A percentile compares a stretch with the other conserved stretches of the same genome.
These are phyloP conservation scores for Phytophthora cactorum DNA, from an alignment of 352 stramenopile genomes.

Conservation along the genomic window DNA sequence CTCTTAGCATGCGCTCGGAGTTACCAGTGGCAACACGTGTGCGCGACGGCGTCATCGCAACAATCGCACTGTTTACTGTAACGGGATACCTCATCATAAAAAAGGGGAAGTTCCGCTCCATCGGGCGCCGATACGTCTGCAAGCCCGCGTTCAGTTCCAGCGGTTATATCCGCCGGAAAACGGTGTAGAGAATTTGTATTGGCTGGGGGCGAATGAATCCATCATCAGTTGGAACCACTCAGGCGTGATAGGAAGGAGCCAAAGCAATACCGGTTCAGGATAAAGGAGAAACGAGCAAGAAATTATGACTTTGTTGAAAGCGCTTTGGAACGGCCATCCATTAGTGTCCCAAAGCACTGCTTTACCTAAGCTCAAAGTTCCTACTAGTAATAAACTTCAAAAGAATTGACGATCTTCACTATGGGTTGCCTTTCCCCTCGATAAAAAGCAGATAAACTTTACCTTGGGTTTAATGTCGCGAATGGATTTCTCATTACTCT, in stretches of 20 bases:
- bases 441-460: too few relatives aligned
- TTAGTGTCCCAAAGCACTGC: too few relatives aligned
- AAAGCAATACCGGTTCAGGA: neutral
- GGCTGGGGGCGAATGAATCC: neutral
- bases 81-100: conserved; percentile 81
- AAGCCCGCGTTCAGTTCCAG: conserved; percentile 88
- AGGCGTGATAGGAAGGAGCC: too few relatives aligned
- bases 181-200: conserved; percentile 23
- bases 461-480: too few relatives aligned
- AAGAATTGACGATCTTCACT: too few relatives aligned
- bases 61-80: conserved; percentile 51
- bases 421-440: too few relatives aligned
- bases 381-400: too few relatives aligned
- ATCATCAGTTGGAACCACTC: neutral
- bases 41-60: conserved; percentile 66
- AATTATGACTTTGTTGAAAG: neutral
- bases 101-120: conserved; percentile 80
- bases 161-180: conserved; percentile 85
- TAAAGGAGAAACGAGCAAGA: conserved; percentile 17
- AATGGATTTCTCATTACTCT: too few relatives aligned
- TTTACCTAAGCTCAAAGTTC: too few relatives aligned
- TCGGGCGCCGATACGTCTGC: conserved; percentile 84
- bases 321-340: too few relatives aligned
- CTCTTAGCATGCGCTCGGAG: conserved; percentile 64
- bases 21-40: conserved; percentile 64